Conservation (phyloP, 2,329 filamentous ascomycete genomes). For the Epichloe brachyelytri region DNA sequence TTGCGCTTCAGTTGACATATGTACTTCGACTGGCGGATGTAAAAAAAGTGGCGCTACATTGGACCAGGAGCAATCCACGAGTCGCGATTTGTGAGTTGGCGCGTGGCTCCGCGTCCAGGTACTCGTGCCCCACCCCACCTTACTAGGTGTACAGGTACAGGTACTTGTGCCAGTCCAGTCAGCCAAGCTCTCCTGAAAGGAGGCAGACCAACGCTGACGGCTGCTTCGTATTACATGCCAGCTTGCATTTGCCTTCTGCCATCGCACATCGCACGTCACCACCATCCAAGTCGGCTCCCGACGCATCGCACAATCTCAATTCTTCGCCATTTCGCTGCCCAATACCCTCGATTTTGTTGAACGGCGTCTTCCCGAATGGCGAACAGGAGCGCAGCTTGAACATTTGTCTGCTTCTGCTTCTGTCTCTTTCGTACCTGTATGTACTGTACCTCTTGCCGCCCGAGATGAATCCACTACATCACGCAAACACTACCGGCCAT, state of each 20-base stretch:
- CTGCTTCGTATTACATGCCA: slow-evolving; percentile 2
- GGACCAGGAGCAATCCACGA: neutral
- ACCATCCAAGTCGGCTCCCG: neutral
- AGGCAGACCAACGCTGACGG: neutral
- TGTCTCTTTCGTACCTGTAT: slow-evolving; percentile 3
- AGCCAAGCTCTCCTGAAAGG: neutral
- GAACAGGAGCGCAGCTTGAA: slow-evolving; percentile 8
- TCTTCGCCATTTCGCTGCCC: neutral
- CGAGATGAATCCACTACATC: neutral
- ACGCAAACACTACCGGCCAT: neutral
- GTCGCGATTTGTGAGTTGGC: neutral
- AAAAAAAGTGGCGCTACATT: neutral
- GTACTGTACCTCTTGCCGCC: neutral
- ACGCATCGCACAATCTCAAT: neutral
- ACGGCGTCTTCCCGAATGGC: slow-evolving; percentile 8
- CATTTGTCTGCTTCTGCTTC: slow-evolving; percentile 9
- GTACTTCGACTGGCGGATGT: no score
- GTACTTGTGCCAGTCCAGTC: neutral
- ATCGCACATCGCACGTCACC: slow-evolving; percentile 2
- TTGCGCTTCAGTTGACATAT: no score
- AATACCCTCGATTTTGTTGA: neutral
- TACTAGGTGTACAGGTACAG: neutral
- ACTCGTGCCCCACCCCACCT: no score
- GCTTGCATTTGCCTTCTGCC: slow-evolving; percentile 8
- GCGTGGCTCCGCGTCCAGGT: neutral